These are phyloP conservation scores for Ogataea pilisensis DNA, from an alignment of 805 yeast species.

Conservation along the genomic window DNA sequence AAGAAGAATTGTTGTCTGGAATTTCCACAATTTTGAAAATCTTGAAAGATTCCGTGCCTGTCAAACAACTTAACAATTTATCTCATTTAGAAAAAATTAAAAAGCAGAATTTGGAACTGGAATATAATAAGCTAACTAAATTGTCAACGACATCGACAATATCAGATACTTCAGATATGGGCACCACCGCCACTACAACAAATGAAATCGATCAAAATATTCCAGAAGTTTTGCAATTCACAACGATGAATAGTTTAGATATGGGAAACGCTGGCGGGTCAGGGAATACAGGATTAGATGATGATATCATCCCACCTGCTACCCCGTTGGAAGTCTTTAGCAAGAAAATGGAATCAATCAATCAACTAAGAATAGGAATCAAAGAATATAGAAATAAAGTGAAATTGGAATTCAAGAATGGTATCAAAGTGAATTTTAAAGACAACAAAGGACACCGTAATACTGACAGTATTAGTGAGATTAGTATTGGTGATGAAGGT, in stretches of 20 bases:
- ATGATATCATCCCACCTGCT: not conserved
- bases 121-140: conserved; percentile 8
- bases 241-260: conserved; percentile 26
- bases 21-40: conserved; percentile 8
- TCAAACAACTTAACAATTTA: conserved; percentile 3
- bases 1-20: conserved; percentile 13
- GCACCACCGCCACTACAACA: not conserved
- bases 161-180: conserved; percentile 1
- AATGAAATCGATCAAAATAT: conserved; percentile 15
- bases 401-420: conserved; percentile 7
- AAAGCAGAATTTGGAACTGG: conserved; percentile 15
- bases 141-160: too few relatives aligned
- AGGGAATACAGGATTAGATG: too few relatives aligned
- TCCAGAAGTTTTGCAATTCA: conserved; percentile 25
- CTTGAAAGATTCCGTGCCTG: conserved; percentile 17
- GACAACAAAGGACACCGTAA: not conserved
- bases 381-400: conserved; percentile 6
- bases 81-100: conserved; percentile 20
- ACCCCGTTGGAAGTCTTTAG: conserved; percentile 4
- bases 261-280: too few relatives aligned
- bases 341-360: conserved; percentile 7
- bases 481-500: not conserved
- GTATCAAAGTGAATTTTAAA: conserved; percentile 1
- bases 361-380: conserved; percentile 5
- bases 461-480: not conserved